phyloP scores from a whole-genome alignment of 2,329 filamentous ascomycete species.

The Colletotrichum limetticola region DNA sequence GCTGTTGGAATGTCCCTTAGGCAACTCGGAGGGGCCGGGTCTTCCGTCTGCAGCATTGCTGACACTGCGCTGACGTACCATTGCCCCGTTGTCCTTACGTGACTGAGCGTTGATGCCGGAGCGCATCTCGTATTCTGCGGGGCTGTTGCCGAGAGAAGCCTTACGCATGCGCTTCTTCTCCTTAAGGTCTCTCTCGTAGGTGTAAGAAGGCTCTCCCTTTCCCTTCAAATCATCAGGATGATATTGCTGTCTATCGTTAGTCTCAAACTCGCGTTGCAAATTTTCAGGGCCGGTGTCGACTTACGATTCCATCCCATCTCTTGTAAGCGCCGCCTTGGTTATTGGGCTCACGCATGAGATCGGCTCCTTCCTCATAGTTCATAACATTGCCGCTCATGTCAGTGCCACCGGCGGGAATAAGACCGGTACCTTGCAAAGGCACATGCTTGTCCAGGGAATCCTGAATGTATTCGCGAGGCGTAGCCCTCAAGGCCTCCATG shows the following conservation, averaged over 20 bases:
- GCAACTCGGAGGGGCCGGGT: constrained; percentile 35
- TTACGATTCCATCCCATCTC: constrained; percentile 78
- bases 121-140: constrained; percentile 62
- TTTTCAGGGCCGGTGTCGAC: constrained; percentile 45
- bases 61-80: constrained; percentile 55
- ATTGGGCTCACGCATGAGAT: constrained; percentile 81
- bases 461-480: constrained; percentile 79
- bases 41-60: constrained; percentile 49
- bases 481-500: constrained; percentile 81
- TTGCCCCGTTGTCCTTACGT: constrained; percentile 39
- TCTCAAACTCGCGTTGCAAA: not conserved
- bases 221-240: constrained; percentile 83
- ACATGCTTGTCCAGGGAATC: constrained; percentile 80
- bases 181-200: constrained; percentile 75
- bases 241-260: constrained; percentile 64
- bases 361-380: constrained; percentile 85
- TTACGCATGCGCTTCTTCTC: constrained; percentile 58
- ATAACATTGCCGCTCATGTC: constrained; percentile 78
- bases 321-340: constrained; percentile 79
- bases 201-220: constrained; percentile 82
- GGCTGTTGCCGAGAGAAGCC: constrained; percentile 39
- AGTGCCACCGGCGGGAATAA: constrained; percentile 76
- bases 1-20: constrained; percentile 37
- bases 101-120: constrained; percentile 41
- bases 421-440: constrained; percentile 83